Evolutionary conservation across 2,329 filamentous ascomycete species (phyloP), one percentile per base, ranked within the genome.

Genomic region (Exserohilum rostratum): DNA sequence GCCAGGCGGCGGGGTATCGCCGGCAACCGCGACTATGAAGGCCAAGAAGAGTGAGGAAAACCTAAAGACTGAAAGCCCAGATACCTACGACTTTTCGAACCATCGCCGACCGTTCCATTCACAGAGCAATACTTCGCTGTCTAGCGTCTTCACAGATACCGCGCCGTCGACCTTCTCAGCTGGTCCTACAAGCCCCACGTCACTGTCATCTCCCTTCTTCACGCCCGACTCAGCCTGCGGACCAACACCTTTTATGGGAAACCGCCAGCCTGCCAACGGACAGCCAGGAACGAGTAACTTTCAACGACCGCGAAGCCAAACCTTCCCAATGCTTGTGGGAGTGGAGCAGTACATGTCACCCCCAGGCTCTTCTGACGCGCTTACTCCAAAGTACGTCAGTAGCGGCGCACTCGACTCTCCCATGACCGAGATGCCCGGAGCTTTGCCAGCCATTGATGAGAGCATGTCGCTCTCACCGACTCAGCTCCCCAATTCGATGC

Each of bases 241-340:
- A n/a, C 74, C 78, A 3, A 77, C 87, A 48, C 84, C 86, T 1
- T 95, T 93, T 70, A 79, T 83, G 53, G 78, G 81, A 20, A 81
- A 79, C 7, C 79, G 79, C 52, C 81, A 83, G 59, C 53, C 62
- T 42, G 77, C 78, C 22, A 79, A 79, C 54, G 78, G 79, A 31
- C 78, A 78, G 49, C 78, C 77, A 34, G 73, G 76, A 38, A 77
- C 76, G 52, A 77, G 80, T 48, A 85, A 85, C 65, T 86, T 88
- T 61, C 88, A 89, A 65, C 84, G 91, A 51, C 90, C 90, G n/a
- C 84, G 91, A 68, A 95, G 90, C 72, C 91, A 96, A 74, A 96
- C 91, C 0, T 92, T 96, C 60, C 91, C 92, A 1, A 86, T 88
- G 39, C 78, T 91, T 9, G 55, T 70, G 37, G 86, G 86, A 42